These are phyloP conservation scores for Citrus sp. DNA, from an alignment of 345 rosid species.

Conservation along the genomic window DNA sequence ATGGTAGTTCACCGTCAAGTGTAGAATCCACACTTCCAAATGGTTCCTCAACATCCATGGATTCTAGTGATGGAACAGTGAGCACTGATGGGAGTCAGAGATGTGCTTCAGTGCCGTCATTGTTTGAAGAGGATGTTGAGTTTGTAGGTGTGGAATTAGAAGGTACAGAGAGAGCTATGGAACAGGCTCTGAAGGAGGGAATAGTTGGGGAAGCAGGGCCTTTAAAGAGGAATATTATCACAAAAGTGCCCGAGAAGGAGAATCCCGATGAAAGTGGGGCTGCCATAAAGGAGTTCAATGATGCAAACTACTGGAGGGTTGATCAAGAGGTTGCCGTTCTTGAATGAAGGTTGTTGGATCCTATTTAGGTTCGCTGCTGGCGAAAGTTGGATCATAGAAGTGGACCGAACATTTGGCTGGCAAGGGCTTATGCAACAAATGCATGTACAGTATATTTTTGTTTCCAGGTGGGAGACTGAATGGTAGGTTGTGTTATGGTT, in stretches of 20 bases:
- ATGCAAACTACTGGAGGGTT: conserved; percentile 90
- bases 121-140: conserved; percentile 97
- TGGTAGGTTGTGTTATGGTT: conserved; percentile 34
- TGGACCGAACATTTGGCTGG: conserved; percentile 21
- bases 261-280: conserved; percentile 45
- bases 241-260: conserved; percentile 52
- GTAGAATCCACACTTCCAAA: conserved; percentile 51
- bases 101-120: conserved; percentile 48
- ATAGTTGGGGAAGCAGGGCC: conserved; percentile 97
- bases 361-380: conserved; percentile 4
- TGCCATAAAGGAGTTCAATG: conserved; percentile 79
- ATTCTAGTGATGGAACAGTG: conserved; percentile 37
- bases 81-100: conserved; percentile 34
- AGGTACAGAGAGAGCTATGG: conserved; percentile 96
- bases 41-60: conserved; percentile 43
- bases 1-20: conserved; percentile 30
- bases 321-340: conserved; percentile 85
- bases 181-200: conserved; percentile 86
- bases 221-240: conserved; percentile 53
- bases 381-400: conserved; percentile 17
- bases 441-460: conserved; percentile 54
- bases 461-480: conserved; percentile 29
- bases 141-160: conserved; percentile 87
- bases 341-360: conserved; percentile 40
- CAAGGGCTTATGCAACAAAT: conserved; percentile 17